These are phyloP conservation scores for Ajuga chamaepitys DNA, from an alignment of 257 asterid genomes.

Conservation along the genomic window DNA sequence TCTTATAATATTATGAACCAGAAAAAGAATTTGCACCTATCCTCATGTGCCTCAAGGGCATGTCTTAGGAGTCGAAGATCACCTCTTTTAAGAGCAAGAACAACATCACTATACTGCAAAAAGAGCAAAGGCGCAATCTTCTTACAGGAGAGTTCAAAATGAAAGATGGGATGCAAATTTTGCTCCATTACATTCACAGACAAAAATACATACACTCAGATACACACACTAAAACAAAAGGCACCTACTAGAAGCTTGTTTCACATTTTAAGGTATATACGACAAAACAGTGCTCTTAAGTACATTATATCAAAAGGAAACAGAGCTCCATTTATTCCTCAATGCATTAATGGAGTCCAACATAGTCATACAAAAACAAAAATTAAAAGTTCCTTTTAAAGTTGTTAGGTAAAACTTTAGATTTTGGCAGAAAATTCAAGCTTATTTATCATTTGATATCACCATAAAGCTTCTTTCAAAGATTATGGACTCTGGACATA, in stretches of 20 bases:
- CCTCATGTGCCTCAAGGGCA: slow-evolving; percentile 86
- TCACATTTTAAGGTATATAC: background rate
- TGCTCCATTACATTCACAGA: background rate
- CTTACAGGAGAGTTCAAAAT: slow-evolving; percentile 5
- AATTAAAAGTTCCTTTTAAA: background rate
- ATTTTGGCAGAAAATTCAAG: background rate
- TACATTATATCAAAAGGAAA: background rate
- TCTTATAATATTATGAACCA: background rate
- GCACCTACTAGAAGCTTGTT: background rate
- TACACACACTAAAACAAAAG: background rate
- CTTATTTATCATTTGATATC: background rate
- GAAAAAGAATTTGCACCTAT: slow-evolving; percentile 43
- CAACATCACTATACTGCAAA: slow-evolving; percentile 67
- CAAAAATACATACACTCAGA: background rate
- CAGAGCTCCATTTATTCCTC: background rate
- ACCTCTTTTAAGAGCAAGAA: slow-evolving; percentile 84
- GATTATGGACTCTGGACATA: background rate
- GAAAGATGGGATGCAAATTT: background rate
- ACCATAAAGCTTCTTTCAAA: background rate
- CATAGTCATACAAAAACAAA: background rate
- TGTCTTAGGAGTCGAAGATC: slow-evolving; percentile 87
- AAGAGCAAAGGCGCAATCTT: background rate
- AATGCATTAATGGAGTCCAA: background rate
- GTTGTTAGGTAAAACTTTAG: background rate
- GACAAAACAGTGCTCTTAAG: background rate